A percentile compares a stretch with the other conserved stretches of the same genome.
phyloP scores from a whole-genome alignment of 306 rosid species.

The Adenanthera pavonina region DNA sequence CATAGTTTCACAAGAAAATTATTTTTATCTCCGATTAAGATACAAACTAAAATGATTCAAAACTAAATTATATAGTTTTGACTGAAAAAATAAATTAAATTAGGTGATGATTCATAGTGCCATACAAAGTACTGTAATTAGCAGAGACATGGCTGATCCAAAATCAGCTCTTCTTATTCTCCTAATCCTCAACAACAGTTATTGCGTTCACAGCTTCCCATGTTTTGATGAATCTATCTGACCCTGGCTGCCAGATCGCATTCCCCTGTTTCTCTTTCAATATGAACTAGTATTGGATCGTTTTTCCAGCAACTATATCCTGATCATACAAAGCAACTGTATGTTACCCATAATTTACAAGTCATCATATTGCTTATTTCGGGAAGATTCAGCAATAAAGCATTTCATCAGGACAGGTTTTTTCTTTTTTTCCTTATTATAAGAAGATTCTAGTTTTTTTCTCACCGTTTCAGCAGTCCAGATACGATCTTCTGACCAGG shows the following conservation, averaged over 20 bases:
- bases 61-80: no score
- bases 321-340: slow-evolving; percentile 30
- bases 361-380: no score
- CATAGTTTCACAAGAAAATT: no score
- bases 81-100: no score
- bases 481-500: slow-evolving; percentile 67
- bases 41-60: background rate
- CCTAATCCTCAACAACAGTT: slow-evolving; percentile 70
- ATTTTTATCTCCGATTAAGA: background rate
- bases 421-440: background rate
- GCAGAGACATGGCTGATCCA: background rate
- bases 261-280: slow-evolving; percentile 50
- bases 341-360: no score
- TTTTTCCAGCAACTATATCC: slow-evolving; percentile 63
- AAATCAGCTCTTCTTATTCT: slow-evolving; percentile 21
- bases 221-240: slow-evolving; percentile 61
- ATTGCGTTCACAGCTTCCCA: slow-evolving; percentile 62
- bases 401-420: no score
- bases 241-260: slow-evolving; percentile 74
- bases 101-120: background rate
- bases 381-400: no score
- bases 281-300: slow-evolving; percentile 68
- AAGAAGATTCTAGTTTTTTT: slow-evolving; percentile 3
- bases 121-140: no score
- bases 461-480: slow-evolving; percentile 67